Evolutionary conservation across 2,329 filamentous ascomycete genomes (phyloP).

Genomic region (Parascedosporium putredinis): DNA sequence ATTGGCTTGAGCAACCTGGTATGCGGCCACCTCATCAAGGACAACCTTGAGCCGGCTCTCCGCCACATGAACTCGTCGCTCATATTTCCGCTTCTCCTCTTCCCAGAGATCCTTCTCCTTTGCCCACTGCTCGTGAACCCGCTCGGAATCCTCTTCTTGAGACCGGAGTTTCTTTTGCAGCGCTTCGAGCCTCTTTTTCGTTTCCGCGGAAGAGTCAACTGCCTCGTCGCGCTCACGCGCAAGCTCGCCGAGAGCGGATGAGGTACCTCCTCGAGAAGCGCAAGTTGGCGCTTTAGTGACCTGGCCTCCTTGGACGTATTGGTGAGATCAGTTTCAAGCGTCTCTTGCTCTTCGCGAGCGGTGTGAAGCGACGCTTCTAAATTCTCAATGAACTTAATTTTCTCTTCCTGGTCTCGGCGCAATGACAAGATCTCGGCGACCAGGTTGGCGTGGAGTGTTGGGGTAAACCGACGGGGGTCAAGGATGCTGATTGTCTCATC

Average conservation of each 20-base stretch:
- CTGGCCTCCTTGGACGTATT: constrained; percentile 65
- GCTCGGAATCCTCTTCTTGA: constrained; percentile 75
- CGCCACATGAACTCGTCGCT: constrained; percentile 80
- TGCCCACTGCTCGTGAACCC: constrained; percentile 70
- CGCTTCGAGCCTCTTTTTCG: constrained; percentile 65
- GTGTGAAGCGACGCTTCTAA: constrained; percentile 67
- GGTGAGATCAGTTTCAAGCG: constrained; percentile 50
- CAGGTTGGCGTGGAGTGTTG: constrained; percentile 84
- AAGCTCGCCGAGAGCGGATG: constrained; percentile 74
- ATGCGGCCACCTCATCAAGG: constrained; percentile 72
- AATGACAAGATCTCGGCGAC: constrained; percentile 88
- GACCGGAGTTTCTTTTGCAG: constrained; percentile 66
- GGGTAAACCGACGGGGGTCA: constrained; percentile 87
- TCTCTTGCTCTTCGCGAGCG: constrained; percentile 64
- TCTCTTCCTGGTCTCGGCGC: constrained; percentile 82
- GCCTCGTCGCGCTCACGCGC: constrained; percentile 79
- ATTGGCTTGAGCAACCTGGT: constrained; percentile 45
- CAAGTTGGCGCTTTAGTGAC: constrained; percentile 73
- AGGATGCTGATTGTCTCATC: constrained; percentile 66
- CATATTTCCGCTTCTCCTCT: constrained; percentile 68
- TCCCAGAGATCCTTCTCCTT: constrained; percentile 80
- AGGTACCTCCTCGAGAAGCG: constrained; percentile 80
- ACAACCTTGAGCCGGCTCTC: constrained; percentile 77
- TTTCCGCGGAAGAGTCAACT: constrained; percentile 59
- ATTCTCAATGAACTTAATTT: constrained; percentile 74